Evolutionary conservation across 1,284 basidiomycete genomes (phyloP).

Genomic region (Puccinia horiana): DNA sequence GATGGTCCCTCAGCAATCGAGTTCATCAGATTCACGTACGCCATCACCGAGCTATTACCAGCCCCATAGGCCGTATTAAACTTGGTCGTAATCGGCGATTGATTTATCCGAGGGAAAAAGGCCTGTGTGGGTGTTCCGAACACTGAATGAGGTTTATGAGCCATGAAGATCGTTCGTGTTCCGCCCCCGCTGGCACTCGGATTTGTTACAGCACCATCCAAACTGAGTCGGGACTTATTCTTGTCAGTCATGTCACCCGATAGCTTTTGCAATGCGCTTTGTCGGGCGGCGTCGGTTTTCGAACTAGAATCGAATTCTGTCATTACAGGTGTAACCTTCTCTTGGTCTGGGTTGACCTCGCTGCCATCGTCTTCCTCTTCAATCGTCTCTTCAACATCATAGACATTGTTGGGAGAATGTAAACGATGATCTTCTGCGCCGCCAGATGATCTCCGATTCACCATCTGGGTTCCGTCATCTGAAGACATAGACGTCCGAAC

Average conservation of each 20-base stretch:
- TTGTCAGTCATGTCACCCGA: constrained; percentile 31
- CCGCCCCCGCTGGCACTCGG: neutral
- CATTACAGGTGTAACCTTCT: neutral
- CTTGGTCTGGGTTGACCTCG: neutral
- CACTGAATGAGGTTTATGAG: constrained; percentile 44
- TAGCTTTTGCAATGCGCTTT: constrained; percentile 42
- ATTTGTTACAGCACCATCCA: constrained; percentile 3
- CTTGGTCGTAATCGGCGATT: constrained; percentile 25
- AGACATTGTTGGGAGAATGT: constrained; percentile 45
- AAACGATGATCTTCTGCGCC: constrained; percentile 31
- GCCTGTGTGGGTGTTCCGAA: constrained; percentile 49
- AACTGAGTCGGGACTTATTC: neutral
- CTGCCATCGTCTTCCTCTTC: constrained; percentile 48
- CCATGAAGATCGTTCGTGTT: constrained; percentile 45
- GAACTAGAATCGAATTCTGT: neutral
- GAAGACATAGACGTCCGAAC: constrained; percentile 46
- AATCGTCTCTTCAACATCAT: constrained; percentile 49
- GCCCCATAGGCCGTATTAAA: neutral
- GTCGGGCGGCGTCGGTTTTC: constrained; percentile 19
- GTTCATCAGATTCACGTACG: constrained; percentile 32
- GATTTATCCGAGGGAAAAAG: constrained; percentile 19
- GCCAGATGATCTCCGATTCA: constrained; percentile 2
- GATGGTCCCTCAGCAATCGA: constrained; percentile 20
- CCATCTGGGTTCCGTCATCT: constrained; percentile 23
- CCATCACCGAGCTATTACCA: neutral